A percentile compares a stretch with the other conserved stretches of the same genome.
Evolutionary conservation across 1,284 basidiomycete species (phyloP).

Genomic region (Schizopora paradoxa): DNA sequence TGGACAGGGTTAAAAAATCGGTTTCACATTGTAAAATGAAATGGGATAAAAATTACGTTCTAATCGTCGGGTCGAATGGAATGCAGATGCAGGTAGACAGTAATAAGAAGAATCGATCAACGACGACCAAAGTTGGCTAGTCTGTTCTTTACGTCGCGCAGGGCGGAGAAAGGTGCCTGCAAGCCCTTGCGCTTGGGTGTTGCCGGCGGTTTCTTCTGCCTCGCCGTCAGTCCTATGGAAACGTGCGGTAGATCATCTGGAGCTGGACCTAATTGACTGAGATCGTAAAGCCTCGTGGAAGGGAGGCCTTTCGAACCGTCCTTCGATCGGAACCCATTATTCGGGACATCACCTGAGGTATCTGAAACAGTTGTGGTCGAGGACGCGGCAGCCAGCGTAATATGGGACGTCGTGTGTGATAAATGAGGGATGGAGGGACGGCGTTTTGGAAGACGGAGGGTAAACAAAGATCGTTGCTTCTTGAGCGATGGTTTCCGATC

Average conservation of each 20-base stretch:
- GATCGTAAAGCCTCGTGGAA: slow-evolving; percentile 13
- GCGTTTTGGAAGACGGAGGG: slow-evolving; percentile 10
- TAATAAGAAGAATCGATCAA: background rate
- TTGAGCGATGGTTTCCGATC: background rate
- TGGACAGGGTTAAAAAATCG: slow-evolving; percentile 2
- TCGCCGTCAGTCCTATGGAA: background rate
- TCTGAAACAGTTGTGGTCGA: slow-evolving; percentile 12
- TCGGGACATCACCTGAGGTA: background rate
- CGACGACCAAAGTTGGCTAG: slow-evolving; percentile 7
- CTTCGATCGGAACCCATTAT: background rate
- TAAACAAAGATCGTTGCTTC: slow-evolving; percentile 13
- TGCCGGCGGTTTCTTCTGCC: background rate
- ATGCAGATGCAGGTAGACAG: background rate
- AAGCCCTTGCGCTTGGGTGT: slow-evolving; percentile 1
- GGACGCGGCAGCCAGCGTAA: slow-evolving; percentile 7
- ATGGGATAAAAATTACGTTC: background rate
- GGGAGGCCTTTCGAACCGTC: slow-evolving; percentile 7
- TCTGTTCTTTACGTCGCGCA: slow-evolving; percentile 9
- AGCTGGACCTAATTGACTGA: slow-evolving; percentile 9
- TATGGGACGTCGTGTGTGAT: slow-evolving; percentile 5
- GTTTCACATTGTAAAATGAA: background rate
- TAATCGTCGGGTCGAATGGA: background rate
- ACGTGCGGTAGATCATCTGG: slow-evolving; percentile 14
- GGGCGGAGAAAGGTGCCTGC: slow-evolving; percentile 3
- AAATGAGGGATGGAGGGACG: slow-evolving; percentile 6